Evolutionary conservation across 139 green algal genomes (phyloP).

Genomic region (Helicosporidium sp.): DNA sequence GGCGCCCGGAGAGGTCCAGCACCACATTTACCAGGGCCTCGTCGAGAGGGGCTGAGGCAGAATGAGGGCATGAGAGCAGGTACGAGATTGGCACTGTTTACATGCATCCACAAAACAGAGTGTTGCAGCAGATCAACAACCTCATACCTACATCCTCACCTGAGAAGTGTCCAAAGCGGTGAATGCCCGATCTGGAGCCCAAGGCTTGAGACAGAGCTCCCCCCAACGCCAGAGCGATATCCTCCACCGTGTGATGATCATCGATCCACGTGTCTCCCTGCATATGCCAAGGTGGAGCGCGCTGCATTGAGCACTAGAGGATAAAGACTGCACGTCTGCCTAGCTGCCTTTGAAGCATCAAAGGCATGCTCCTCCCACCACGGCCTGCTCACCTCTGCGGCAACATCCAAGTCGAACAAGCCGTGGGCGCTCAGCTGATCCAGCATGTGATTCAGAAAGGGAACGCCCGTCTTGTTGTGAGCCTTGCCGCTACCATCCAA

Average conservation of each 20-base stretch:
- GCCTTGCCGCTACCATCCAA: slow-evolving; percentile 70
- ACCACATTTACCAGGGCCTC: slow-evolving; percentile 80
- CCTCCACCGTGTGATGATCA: slow-evolving; percentile 97
- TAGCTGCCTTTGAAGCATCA: too few species aligned
- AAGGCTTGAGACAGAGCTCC: slow-evolving; percentile 52
- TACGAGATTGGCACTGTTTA: too few species aligned
- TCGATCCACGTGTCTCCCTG: slow-evolving; percentile 91
- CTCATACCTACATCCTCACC: too few species aligned
- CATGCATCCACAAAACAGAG: too few species aligned
- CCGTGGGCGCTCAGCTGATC: slow-evolving; percentile 84
- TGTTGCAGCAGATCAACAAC: too few species aligned
- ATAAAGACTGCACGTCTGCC: too few species aligned
- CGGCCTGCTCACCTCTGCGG: slow-evolving; percentile 25
- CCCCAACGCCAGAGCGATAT: slow-evolving; percentile 69
- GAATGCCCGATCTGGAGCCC: slow-evolving; percentile 82
- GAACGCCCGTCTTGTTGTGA: slow-evolving; percentile 38
- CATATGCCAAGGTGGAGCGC: too few species aligned
- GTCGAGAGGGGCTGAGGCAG: slow-evolving; percentile 59
- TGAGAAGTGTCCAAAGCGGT: slow-evolving; percentile 84
- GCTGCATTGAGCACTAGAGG: too few species aligned
- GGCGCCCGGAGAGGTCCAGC: slow-evolving; percentile 80
- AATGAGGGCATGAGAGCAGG: too few species aligned
- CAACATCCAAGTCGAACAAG: slow-evolving; percentile 61
- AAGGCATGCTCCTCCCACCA: too few species aligned
- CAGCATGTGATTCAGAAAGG: slow-evolving; percentile 98